phyloP scores from a whole-genome alignment of 1,284 basidiomycete genomes.

The Rhodofomes roseus region DNA sequence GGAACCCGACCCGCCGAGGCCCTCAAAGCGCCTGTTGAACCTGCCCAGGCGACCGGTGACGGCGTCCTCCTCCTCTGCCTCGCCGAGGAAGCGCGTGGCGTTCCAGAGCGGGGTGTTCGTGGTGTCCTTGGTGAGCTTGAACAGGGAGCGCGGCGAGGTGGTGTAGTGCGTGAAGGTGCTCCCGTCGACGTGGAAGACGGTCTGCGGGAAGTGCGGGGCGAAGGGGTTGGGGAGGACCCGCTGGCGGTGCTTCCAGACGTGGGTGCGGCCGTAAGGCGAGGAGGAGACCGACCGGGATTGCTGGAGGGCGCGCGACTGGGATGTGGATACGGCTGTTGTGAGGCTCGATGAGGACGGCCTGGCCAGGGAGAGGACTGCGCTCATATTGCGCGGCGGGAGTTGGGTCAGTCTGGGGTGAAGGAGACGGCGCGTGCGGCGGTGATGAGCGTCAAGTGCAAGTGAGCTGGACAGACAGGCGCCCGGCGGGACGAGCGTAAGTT shows the following conservation, averaged over 20 bases:
- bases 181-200: conserved; percentile 82
- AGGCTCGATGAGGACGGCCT: not conserved
- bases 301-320: not conserved
- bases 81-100: conserved; percentile 39
- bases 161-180: conserved; percentile 83
- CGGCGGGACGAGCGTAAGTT: not conserved
- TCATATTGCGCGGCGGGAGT: not conserved
- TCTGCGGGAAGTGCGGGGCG: conserved; percentile 81
- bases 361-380: not conserved
- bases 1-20: conserved; percentile 40
- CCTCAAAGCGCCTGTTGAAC: conserved; percentile 76
- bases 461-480: not conserved
- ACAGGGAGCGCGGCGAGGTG: conserved; percentile 74
- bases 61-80: conserved; percentile 62
- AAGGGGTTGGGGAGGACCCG: conserved; percentile 73
- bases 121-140: conserved; percentile 77
- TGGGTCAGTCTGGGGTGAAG: not conserved
- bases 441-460: not conserved
- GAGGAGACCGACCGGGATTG: conserved; percentile 49
- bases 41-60: conserved; percentile 74
- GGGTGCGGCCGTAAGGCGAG: conserved; percentile 74
- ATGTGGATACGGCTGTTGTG: not conserved
- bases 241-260: conserved; percentile 67
- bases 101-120: conserved; percentile 86
- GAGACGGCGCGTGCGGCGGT: not conserved